Base-by-base conservation (phyloP, 257 asterid genomes). In the Solanum tarapatanum region DNA sequence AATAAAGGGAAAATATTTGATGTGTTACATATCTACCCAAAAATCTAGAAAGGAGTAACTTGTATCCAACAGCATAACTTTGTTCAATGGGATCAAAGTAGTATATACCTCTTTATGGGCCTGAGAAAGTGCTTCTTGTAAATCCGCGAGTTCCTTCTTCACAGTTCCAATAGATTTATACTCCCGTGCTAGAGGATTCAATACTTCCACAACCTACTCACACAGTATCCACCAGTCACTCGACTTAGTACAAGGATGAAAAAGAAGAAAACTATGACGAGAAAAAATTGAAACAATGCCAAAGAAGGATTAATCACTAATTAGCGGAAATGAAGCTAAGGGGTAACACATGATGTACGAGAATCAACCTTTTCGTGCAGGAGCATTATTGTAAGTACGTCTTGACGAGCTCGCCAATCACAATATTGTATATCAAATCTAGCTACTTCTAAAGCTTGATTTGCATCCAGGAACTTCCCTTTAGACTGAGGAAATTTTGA, bases 321-420 rank as follows among this genome's bases (percentile, higher is more conserved):
- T 62, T 60, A 84, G 58, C 10, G 3, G 55, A 7, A 33, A 55
- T 11, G 51, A 17, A 32, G 60, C 8, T 21, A 10, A 74, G 30
- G 51, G 30, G 82, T 36, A 75, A 24, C 23, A 7, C 62, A 77
- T 24, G 0, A 79, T 43, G 17, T 41, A 79, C 64, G 24, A 39
- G 5, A 43, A 86, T 30, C 37, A 84, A 95, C 99, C 98, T 95
- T 95, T 90, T 95, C 99, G 33, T 97, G 98, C 66, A 97, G 96
- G 86, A 93, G 98, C 98, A 97, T 95, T 92, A 97, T 97, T 0
- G 94, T 82, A 55, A 95, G 98, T 87, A 97, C 96, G 39, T 95
- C 99, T 92, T 93, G 99, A 68, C 99, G 92, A 88, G 99, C 99
- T 91, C 95, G 93, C 99, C 99, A 97, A 91, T 97, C 98, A 60